Base-by-base conservation (phyloP, 108 stramenopile species). In the Fistulifera pelliculosa region DNA sequence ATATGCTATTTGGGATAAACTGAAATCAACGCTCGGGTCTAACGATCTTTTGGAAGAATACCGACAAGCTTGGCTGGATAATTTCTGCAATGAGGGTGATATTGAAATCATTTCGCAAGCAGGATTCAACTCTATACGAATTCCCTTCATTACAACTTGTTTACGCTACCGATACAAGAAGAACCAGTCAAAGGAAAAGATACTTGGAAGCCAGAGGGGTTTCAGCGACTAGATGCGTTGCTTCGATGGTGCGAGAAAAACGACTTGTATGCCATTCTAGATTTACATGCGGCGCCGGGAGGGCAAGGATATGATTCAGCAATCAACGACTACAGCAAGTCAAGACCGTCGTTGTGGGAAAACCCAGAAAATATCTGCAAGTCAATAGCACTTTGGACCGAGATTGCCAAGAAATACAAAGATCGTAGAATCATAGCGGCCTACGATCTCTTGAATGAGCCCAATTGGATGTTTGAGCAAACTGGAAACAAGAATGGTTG, bases 101-200 rank as follows among this genome's bases (percentile, higher is more conserved):
- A 45, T 45, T 22, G 21, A 45, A 45, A 2, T 21, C 17, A 45
- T 45, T 5, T 3, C 44, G 5, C 17, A 45, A 22, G 21, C 21
- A 8, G 44, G 44, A 3, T 45, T 45, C 11, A 45, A 45, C 11
- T 45, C 44, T 10, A 45, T 45, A 8, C 44, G 44, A 45, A 10
- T 45, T 45, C 44, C 44, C 21, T 45, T 3, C 44, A 45, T 45
- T 45, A 45, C 44, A 45, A 45, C 21, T 45, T 45, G 21, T 45
- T 45, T 10, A 45, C 44, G 19, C 19, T 45, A 5, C 11, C 44
- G 2, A 45, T 45, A 21, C 44, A 45, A 45, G 19, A 45, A 11
- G 44, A 45, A 45, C 3, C 44, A 5, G 11, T 45, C 5, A 22
- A 18, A 22, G 44, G 44, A 5, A 22, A 21, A 5, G 44, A 45